Percentiles rank a stretch among this genome's conserved stretches.
These are phyloP conservation scores for Emergomyces orientalis DNA, from an alignment of 2,329 filamentous ascomycete genomes.

Conservation along the genomic window DNA sequence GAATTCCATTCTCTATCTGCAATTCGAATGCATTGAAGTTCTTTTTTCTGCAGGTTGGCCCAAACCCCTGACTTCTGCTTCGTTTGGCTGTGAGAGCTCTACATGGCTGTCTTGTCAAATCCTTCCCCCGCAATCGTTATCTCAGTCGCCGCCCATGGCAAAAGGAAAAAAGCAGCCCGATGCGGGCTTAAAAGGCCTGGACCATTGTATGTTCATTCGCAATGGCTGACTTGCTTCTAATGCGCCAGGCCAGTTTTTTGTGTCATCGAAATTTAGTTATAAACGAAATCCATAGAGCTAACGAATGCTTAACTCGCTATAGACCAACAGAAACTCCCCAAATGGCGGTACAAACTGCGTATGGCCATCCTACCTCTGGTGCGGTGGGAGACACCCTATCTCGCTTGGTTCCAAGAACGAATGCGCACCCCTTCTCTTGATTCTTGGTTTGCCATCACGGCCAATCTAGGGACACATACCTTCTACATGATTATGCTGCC, in stretches of 20 bases:
- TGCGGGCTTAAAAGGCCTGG: slow-evolving; percentile 68
- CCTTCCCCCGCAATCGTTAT: slow-evolving; percentile 8
- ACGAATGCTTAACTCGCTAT: slow-evolving; percentile 9
- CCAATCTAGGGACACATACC: slow-evolving; percentile 93
- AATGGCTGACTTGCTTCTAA: slow-evolving; percentile 5
- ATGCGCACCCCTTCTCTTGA: slow-evolving; percentile 78
- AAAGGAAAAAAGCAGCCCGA: slow-evolving; percentile 34
- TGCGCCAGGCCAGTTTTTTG: background rate
- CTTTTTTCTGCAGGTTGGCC: background rate
- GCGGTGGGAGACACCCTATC: slow-evolving; percentile 89
- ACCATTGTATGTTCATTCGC: slow-evolving; percentile 52
- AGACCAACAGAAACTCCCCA: slow-evolving; percentile 76
- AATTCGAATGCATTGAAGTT: background rate
- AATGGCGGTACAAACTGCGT: slow-evolving; percentile 80
- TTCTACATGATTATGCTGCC: slow-evolving; percentile 97
- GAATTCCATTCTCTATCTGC: background rate
- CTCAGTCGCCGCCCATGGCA: slow-evolving; percentile 26
- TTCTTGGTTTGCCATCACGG: slow-evolving; percentile 92
- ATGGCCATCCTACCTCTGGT: slow-evolving; percentile 76
- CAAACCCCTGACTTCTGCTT: background rate
- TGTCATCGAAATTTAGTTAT: background rate
- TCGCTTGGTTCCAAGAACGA: slow-evolving; percentile 73
- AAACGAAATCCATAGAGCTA: background rate
- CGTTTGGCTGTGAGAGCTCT: background rate
- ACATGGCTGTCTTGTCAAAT: slow-evolving; percentile 11